Base-by-base conservation (phyloP, 2,329 filamentous ascomycete genomes). In the Trichoderma polysporum region DNA sequence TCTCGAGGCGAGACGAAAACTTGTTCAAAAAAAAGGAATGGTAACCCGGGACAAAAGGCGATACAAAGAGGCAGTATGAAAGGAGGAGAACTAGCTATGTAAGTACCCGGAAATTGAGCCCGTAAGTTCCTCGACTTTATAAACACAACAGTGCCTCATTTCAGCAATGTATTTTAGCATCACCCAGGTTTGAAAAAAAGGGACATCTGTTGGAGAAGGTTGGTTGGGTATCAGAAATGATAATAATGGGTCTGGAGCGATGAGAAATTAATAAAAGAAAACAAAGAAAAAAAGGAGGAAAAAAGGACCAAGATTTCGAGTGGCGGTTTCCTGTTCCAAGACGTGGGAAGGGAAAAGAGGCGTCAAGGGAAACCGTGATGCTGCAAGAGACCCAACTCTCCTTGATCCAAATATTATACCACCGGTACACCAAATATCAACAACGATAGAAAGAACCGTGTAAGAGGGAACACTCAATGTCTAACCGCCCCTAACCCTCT, bases 381-480 rank as follows among this genome's bases (percentile, higher is more conserved):
- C 45, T 60, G 66, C 54, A 60, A 65, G 49, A 53, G 54, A 39
- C 47, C 66, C 60, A 65, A 60, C 49, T 64, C 66, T 68, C 66
- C 66, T 68, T 65, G 60, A 68, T 68, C 66, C 69, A 69, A 69
- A 68, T 68, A 68, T 69, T 66, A 65, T 63, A 63, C 68, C 65
- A 63, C 69, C 69, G 63, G 61, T 68, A 70, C 69, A 70, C 69
- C 69, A 50, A 69, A 68, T 62, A 68, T 64, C 66, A 64, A 65
- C 52, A 54, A 68, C 66, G 66, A 68, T 61, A 68, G 54, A 68
- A 57, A 64, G 64, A 68, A 68, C 64, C 59, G 68, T 66, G 66
- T 68, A 65, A 66, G 49, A 63, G 65, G 68, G 56, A 68, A 65
- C 69, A 69, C 63, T 68, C 66, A 45, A 66, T 68, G 66, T 70